Evolutionary conservation across 2,329 filamentous ascomycete species (phyloP).

Genomic region (Leptosphaerulina australis): DNA sequence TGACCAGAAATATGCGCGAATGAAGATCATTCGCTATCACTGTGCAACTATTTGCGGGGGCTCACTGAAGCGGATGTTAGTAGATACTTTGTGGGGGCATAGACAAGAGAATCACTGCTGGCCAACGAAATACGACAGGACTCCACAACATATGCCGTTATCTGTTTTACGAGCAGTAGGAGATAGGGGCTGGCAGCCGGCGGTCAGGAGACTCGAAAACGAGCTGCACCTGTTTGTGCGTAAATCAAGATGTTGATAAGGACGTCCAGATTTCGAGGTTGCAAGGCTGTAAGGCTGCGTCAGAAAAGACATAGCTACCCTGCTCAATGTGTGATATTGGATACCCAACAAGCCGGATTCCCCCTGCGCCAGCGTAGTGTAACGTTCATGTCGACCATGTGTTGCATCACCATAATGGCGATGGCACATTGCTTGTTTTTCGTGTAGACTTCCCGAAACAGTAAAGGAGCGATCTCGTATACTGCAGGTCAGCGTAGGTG

Average conservation of each 20-base stretch:
- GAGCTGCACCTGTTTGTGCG: background rate
- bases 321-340: background rate
- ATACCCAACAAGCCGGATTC: constrained; percentile 1
- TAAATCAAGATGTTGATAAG: background rate
- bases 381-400: constrained; percentile 23
- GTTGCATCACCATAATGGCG: constrained; percentile 7
- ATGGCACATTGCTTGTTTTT: constrained; percentile 24
- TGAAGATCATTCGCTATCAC: background rate
- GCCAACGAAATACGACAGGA: constrained; percentile 11
- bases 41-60: constrained; percentile 2
- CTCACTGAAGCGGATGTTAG: background rate
- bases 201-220: background rate
- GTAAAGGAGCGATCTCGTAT: constrained; percentile 24
- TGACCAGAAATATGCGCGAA: background rate
- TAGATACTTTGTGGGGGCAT: background rate
- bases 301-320: constrained; percentile 8
- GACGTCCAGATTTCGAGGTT: background rate
- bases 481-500: constrained; percentile 35
- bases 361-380: constrained; percentile 8
- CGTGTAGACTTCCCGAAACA: constrained; percentile 23
- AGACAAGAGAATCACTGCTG: constrained; percentile 3
- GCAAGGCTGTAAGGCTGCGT: constrained; percentile 4
- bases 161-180: constrained; percentile 18
- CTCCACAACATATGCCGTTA: constrained; percentile 2
- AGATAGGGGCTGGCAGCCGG: constrained; percentile 1